phyloP scores from a whole-genome alignment of 139 green algal genomes.

The Closterium sp. region DNA sequence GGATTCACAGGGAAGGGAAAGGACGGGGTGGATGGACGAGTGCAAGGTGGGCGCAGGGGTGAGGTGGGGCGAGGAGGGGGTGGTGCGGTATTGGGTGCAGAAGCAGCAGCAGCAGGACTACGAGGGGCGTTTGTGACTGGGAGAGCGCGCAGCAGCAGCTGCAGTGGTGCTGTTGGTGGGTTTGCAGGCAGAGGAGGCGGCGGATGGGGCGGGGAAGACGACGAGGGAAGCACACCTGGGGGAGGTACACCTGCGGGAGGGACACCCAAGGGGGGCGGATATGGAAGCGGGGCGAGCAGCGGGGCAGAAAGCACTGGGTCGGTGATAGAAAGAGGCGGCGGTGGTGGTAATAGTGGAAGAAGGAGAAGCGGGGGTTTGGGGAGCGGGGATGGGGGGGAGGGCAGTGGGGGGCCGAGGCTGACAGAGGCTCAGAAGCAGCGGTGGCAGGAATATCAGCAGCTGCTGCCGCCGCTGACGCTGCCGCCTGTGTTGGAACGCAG shows the following conservation, averaged over 20 bases:
- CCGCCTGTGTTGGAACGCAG: background rate
- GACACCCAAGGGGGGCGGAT: background rate
- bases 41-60: background rate
- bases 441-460: background rate
- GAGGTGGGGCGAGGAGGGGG: background rate
- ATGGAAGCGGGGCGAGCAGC: background rate
- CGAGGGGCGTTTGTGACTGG: background rate
- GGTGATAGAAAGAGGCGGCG: background rate
- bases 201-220: background rate
- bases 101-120: background rate
- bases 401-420: background rate
- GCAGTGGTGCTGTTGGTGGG: background rate
- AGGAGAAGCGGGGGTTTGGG: background rate
- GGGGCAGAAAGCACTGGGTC: background rate
- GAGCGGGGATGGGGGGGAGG: background rate
- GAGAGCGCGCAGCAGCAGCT: background rate
- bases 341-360: background rate
- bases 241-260: background rate
- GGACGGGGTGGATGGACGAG: background rate
- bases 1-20: background rate
- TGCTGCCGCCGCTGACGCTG: background rate
- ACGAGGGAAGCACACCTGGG: background rate
- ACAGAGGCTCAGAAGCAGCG: background rate
- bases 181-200: background rate
- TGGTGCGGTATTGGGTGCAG: background rate